Evolutionary conservation across 2,329 filamentous ascomycete genomes (phyloP).

Genomic region (Paracorniculantispora psalliotae): DNA sequence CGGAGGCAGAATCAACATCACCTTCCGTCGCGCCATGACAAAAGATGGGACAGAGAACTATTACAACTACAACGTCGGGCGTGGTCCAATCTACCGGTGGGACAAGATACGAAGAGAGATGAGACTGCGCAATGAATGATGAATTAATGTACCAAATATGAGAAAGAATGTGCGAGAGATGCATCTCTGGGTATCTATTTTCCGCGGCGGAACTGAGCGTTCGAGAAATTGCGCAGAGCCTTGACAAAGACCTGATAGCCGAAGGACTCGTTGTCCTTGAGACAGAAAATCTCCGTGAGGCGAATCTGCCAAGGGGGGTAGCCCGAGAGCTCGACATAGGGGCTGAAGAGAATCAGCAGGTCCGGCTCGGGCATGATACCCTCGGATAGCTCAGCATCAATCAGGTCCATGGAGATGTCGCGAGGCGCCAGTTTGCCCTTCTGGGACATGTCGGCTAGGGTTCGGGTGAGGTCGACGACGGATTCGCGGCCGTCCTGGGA

Average conservation of each 20-base stretch:
- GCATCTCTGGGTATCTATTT: slow-evolving; percentile 36
- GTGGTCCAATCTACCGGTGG: slow-evolving; percentile 65
- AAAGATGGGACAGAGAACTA: slow-evolving; percentile 76
- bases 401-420: slow-evolving; percentile 79
- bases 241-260: slow-evolving; percentile 92
- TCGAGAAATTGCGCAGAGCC: slow-evolving; percentile 77
- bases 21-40: slow-evolving; percentile 66
- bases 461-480: slow-evolving; percentile 91
- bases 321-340: slow-evolving; percentile 76
- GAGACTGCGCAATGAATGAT: slow-evolving; percentile 30
- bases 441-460: slow-evolving; percentile 91
- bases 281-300: slow-evolving; percentile 85
- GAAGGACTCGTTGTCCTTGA: slow-evolving; percentile 73
- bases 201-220: slow-evolving; percentile 84
- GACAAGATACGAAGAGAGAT: slow-evolving; percentile 49
- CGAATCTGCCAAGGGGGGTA: slow-evolving; percentile 97
- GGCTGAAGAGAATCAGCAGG: slow-evolving; percentile 80
- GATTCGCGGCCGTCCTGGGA: slow-evolving; percentile 87
- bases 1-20: slow-evolving; percentile 69
- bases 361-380: slow-evolving; percentile 85
- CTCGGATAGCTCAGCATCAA: slow-evolving; percentile 80
- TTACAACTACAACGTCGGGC: slow-evolving; percentile 77
- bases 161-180: slow-evolving; percentile 12
- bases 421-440: slow-evolving; percentile 72
- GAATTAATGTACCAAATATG: not conserved